phyloP scores from a whole-genome alignment of 352 stramenopile species.

The Globisporangium acanthophoron region DNA sequence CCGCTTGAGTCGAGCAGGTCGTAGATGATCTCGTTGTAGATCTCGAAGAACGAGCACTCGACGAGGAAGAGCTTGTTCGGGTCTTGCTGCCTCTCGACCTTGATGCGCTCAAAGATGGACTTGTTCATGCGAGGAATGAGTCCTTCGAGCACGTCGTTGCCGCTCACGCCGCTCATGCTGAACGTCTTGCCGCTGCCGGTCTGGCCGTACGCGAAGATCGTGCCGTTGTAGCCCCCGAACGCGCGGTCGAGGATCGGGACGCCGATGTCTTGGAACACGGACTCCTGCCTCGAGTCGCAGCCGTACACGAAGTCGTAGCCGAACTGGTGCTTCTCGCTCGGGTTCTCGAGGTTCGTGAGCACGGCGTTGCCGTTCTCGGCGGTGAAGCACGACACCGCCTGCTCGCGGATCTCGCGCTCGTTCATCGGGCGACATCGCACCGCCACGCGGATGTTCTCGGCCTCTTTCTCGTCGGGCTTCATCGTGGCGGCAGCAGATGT shows the following conservation, averaged over 20 bases:
- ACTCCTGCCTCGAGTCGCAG: conserved; percentile 62
- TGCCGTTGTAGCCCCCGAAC: conserved; percentile 86
- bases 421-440: conserved; percentile 91
- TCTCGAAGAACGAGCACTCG: conserved; percentile 93
- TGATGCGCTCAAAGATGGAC: conserved; percentile 86
- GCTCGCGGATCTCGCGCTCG: conserved; percentile 76
- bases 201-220: conserved; percentile 89
- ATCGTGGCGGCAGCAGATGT: conserved; percentile 16
- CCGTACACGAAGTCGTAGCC: conserved; percentile 88
- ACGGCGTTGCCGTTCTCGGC: conserved; percentile 70
- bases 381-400: conserved; percentile 67
- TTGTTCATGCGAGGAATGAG: conserved; percentile 91
- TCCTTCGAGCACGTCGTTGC: conserved; percentile 57
- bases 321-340: conserved; percentile 77
- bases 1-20: conserved; percentile 89
- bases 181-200: conserved; percentile 87
- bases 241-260: conserved; percentile 71
- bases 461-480: conserved; percentile 76
- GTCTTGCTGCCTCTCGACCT: conserved; percentile 49
- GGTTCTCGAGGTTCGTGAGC: conserved; percentile 81
- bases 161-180: conserved; percentile 79
- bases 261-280: conserved; percentile 79
- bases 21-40: conserved; percentile 96
- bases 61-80: conserved; percentile 86
- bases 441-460: conserved; percentile 89